These are phyloP conservation scores for Colletotrichum eleusines DNA, from an alignment of 2,329 filamentous ascomycete species.

Conservation along the genomic window DNA sequence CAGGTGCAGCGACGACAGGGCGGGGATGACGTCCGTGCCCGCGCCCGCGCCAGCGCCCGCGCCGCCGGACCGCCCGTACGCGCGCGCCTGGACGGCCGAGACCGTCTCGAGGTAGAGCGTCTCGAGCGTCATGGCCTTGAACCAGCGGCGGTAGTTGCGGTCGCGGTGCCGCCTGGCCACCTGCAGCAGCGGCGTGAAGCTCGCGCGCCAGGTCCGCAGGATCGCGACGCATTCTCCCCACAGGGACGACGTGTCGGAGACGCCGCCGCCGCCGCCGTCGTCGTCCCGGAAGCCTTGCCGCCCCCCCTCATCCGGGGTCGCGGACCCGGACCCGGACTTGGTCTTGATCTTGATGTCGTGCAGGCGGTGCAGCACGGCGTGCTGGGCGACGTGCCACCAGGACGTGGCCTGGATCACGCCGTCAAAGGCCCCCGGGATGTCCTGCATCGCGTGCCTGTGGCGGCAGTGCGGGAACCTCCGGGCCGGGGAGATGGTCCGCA, in stretches of 20 bases:
- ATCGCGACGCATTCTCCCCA: constrained; percentile 18
- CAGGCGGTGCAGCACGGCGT: constrained; percentile 24
- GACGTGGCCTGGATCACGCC: constrained; percentile 13
- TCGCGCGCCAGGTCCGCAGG: constrained; percentile 12
- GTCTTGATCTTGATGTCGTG: constrained; percentile 16
- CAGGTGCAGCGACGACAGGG: constrained; percentile 21
- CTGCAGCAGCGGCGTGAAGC: constrained; percentile 24
- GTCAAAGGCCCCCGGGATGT: constrained; percentile 20
- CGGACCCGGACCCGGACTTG: no score
- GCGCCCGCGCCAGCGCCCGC: background rate
- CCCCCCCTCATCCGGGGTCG: background rate
- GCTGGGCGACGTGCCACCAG: constrained; percentile 33
- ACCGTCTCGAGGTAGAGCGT: constrained; percentile 29
- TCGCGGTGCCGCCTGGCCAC: background rate
- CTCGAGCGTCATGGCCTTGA: constrained; percentile 34
- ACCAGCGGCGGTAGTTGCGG: constrained; percentile 3
- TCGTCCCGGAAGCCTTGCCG: background rate
- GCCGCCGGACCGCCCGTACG: background rate
- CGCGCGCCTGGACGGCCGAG: constrained; percentile 24
- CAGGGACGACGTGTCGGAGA: background rate
- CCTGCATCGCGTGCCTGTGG: constrained; percentile 20
- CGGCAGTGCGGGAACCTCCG: constrained; percentile 22
- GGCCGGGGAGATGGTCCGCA: background rate
- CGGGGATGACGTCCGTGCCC: constrained; percentile 25
- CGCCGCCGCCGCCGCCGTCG: background rate